Conservation (phyloP, 164 flowering plant species). For the Aristolochia contorta region DNA sequence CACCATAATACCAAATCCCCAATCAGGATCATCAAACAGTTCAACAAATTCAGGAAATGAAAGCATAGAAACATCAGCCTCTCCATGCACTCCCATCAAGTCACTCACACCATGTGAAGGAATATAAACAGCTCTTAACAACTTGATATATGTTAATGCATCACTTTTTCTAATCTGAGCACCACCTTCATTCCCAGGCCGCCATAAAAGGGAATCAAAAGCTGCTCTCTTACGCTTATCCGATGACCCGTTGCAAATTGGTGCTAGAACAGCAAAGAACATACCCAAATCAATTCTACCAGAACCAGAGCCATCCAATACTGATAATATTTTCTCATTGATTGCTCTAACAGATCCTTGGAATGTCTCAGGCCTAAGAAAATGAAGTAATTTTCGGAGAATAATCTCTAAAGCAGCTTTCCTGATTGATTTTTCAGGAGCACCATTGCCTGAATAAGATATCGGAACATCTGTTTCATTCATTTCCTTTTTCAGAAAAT, state of each 20-base stretch:
- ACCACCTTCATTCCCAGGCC: constrained; percentile 64
- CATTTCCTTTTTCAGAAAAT: constrained; percentile 75
- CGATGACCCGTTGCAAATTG: constrained; percentile 61
- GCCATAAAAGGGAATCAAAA: constrained; percentile 88
- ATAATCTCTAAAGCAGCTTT: constrained; percentile 75
- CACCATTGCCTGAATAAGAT: constrained; percentile 80
- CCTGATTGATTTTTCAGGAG: constrained; percentile 77
- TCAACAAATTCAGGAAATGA: constrained; percentile 64
- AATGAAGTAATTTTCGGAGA: constrained; percentile 57
- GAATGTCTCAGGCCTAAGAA: constrained; percentile 84
- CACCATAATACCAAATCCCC: constrained; percentile 90
- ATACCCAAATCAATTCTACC: constrained; percentile 89
- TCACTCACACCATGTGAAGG: constrained; percentile 73
- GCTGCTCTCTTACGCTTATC: constrained; percentile 76
- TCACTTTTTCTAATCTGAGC: constrained; percentile 57
- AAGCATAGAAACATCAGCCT: constrained; percentile 39
- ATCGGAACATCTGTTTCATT: constrained; percentile 65
- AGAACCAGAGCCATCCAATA: constrained; percentile 61
- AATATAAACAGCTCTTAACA: constrained; percentile 67
- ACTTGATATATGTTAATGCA: constrained; percentile 59
- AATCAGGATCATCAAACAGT: constrained; percentile 88
- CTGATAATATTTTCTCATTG: constrained; percentile 70
- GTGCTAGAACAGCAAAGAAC: constrained; percentile 84
- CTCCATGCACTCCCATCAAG: constrained; percentile 74
- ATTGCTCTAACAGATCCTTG: constrained; percentile 90